These are phyloP conservation scores for Yamadazyma kitorensis DNA, from an alignment of 805 yeast genomes.

Conservation along the genomic window DNA sequence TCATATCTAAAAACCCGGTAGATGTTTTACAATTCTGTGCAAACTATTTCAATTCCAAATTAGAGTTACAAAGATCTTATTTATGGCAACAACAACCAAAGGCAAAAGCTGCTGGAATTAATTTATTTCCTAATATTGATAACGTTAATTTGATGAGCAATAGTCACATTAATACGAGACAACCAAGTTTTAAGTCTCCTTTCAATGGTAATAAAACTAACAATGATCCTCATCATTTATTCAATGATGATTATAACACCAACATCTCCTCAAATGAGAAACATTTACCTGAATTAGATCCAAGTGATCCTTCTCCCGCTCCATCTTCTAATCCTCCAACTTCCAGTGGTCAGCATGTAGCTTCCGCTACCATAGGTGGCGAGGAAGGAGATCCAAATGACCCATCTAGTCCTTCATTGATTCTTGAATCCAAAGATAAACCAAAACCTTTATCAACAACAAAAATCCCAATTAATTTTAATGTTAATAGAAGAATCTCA, in stretches of 20 bases:
- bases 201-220: slow-evolving; percentile 40
- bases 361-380: neutral
- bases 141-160: slow-evolving; percentile 25
- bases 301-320: slow-evolving; percentile 20
- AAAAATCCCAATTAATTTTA: slow-evolving; percentile 56
- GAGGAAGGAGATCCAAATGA: slow-evolving; percentile 10
- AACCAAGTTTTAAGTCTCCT: slow-evolving; percentile 57
- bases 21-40: slow-evolving; percentile 77
- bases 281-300: slow-evolving; percentile 23
- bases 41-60: slow-evolving; percentile 60
- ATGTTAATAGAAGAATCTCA: slow-evolving; percentile 81
- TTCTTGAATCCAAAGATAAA: slow-evolving; percentile 9
- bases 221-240: slow-evolving; percentile 59
- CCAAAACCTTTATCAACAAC: slow-evolving; percentile 15
- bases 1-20: slow-evolving; percentile 50
- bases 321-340: slow-evolving; percentile 9
- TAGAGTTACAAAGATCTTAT: slow-evolving; percentile 56
- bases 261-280: slow-evolving; percentile 8
- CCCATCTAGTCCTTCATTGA: too few relatives aligned
- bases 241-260: slow-evolving; percentile 26
- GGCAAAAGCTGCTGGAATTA: slow-evolving; percentile 51
- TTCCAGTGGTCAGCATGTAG: too few relatives aligned
- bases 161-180: slow-evolving; percentile 29
- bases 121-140: slow-evolving; percentile 40
- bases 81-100: slow-evolving; percentile 49